Evolutionary conservation across 371 early-diverging fungal species (phyloP), one percentile per base, ranked within the genome.

Genomic region (Zychaea mexicana): DNA sequence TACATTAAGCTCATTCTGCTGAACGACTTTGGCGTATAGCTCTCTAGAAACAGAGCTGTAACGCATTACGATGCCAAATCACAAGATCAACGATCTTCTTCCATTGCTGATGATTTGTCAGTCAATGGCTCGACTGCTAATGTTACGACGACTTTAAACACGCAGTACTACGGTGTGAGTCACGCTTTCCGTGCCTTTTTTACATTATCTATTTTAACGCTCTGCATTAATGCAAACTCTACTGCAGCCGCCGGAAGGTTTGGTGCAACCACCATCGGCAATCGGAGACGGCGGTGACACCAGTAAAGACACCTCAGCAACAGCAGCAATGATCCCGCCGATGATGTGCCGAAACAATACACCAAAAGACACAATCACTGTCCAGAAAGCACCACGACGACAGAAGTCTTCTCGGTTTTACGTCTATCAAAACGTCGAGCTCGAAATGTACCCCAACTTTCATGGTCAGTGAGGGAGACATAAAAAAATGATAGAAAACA

Each of bases 381-480:
- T 90, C 61, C 85, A 86, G 69, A 93, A 92, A 82, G 79, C 86
- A 2, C 95, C 95, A n/a, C 80, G 89, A 54, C 84, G 94, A 28
- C 94, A 93, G 68, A 80, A 89, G 63, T 94, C 94, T 3, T 95
- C 95, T 13, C 79, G 94, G 19, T 94, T 94, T 73, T 90, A 92
- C 75, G 86, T 88, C 27, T 83, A 85, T 13, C 90, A 91, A 67
- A 78, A 85, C 57, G 90, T 91, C 26, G 89, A 92, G 60, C 73
- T 95, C 57, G 95, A 95, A 64, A 85, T 85, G 68, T 73, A 92
- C 46, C 85, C 87, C 24, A 78, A 70, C 26, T 85, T 95, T 57
- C 89, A 90, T 73, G 94, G 94, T 90, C 77, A 61, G 22, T 27
- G 9, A 36, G 9, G 15, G 38, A 36, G 38, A 7, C 38, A 7